phyloP scores from a whole-genome alignment of 1,284 basidiomycete species.

The Salmacisia buchloeana region DNA sequence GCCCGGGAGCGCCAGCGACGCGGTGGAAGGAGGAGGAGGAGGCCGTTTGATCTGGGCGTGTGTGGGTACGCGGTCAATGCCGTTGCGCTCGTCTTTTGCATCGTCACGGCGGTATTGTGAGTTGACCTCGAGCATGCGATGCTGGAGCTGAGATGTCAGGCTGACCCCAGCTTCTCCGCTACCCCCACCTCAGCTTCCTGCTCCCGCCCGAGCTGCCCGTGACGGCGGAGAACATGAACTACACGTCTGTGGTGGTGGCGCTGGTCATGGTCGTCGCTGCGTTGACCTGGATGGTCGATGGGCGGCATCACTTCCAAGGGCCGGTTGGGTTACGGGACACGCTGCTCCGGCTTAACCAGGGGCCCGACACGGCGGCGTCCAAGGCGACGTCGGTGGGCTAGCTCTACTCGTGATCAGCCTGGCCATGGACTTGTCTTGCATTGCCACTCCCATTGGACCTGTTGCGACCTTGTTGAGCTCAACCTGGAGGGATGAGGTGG shows the following conservation, averaged over 20 bases:
- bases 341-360: not conserved
- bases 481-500: too few species aligned
- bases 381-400: too few species aligned
- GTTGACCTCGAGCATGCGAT: not conserved
- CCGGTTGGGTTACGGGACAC: slow-evolving; percentile 13
- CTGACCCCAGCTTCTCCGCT: too few species aligned
- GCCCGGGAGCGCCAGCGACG: not conserved
- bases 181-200: slow-evolving; percentile 47
- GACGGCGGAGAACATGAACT: slow-evolving; percentile 53
- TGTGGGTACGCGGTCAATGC: slow-evolving; percentile 50
- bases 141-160: too few species aligned
- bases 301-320: slow-evolving; percentile 28
- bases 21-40: not conserved
- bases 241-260: slow-evolving; percentile 48
- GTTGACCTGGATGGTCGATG: slow-evolving; percentile 26
- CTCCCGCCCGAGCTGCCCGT: slow-evolving; percentile 55
- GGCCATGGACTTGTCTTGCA: too few species aligned
- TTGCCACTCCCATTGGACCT: too few species aligned
- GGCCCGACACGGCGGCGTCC: not conserved
- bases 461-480: too few species aligned
- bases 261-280: slow-evolving; percentile 24
- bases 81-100: slow-evolving; percentile 51
- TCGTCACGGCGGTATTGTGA: slow-evolving; percentile 52
- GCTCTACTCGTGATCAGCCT: too few species aligned
- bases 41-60: slow-evolving; percentile 21